Base-by-base conservation (phyloP, 805 yeast species). In the Cyberlindnera maclurae region DNA sequence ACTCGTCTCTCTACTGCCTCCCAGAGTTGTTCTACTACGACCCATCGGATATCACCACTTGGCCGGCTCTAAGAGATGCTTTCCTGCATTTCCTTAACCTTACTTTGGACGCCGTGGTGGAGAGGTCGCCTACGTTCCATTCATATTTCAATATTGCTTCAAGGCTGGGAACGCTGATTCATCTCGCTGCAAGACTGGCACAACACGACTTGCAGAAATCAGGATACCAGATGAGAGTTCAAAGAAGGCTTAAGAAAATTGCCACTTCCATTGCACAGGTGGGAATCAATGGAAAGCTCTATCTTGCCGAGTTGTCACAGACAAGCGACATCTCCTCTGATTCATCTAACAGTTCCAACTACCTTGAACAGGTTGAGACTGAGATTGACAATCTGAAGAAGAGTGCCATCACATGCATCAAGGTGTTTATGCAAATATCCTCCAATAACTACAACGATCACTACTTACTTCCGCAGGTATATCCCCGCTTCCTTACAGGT, bases 401-500 rank as follows among this genome's bases (percentile, higher is more conserved):
- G 26, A 45, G 49, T 51, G 46, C 65, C 41, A 31, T 41, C 20
- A 17, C 63, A 42, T 43, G 63, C 53, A 47, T 46, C 34, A 40
- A 62, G 42, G 45, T 60, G 41, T 47, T 53, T 41, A 39, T 59
- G 43, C 52, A 54, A 53, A 38, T 50, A 51, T 33, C 61, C 35
- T 42, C 52, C 29, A 41, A 46, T 51, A 41, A 63, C 57, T 45
- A 51, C 45, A 37, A 44, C 55, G 41, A 51, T 47, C 49, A 54
- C 47, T 34, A 39, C 38, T n/a, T 47, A 42, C 29, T 58, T 42
- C 93, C 90, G 0, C 82, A 81, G 53, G 62, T 79, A 2, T 75
- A 78, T 46, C 88, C 93, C 8, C 66, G 93, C 42, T 79, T 82
- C 50, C 59, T 83, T 15, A 67, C 71, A 31, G 77, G 77, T 22